Conservation (phyloP, 176 grass and related monocot species). For the Hordeum vulgare region MorexV3_pseudomolecules_assembly NC_058518.1:327915725-327916224, state of each 20-base stretch:
- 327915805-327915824: constrained; percentile 43
- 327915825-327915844: constrained; percentile 33
- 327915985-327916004: constrained; percentile 12
- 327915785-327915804: constrained; percentile 57
- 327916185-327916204: constrained; percentile 76
- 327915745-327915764: constrained; percentile 77
- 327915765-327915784: constrained; percentile 98
- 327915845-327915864: not conserved
- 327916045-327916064: constrained; percentile 23
- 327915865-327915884: not conserved
- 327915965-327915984: not conserved
- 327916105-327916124: constrained; percentile 34
- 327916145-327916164: constrained; percentile 89
- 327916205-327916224: constrained; percentile 76
- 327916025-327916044: not conserved
- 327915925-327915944: constrained; percentile 22
- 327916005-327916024: constrained; percentile 22
- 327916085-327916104: constrained; percentile 21
- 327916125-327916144: constrained; percentile 15
- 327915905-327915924: not conserved
- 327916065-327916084: constrained; percentile 42
- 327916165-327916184: constrained; percentile 93
- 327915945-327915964: constrained; percentile 11
- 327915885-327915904: not conserved
- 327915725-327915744: constrained; percentile 78